Conservation (phyloP, 257 asterid genomes). For the Jacaranda copaia region DNA sequence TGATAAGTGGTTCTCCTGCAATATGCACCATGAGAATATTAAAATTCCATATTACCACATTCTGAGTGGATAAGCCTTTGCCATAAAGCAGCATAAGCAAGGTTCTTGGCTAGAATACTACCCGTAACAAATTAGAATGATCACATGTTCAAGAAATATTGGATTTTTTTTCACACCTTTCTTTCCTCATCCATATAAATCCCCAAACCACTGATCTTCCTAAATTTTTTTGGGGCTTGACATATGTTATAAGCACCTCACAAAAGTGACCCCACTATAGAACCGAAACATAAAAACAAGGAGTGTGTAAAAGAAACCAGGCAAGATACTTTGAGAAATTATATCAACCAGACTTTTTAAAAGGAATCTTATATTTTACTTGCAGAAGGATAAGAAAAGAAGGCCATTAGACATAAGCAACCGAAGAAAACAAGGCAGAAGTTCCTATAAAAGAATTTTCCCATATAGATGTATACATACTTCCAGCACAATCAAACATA, state of each 20-base stretch:
- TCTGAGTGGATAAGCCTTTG: background rate
- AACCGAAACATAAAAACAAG: background rate
- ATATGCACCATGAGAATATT: slow-evolving; percentile 22
- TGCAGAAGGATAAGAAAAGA: background rate
- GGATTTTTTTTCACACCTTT: background rate
- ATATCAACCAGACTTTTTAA: background rate
- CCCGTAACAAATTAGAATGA: background rate
- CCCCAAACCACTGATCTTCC: background rate
- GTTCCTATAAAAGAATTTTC: background rate
- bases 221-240: background rate
- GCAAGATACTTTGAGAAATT: background rate
- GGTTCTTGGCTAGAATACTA: background rate
- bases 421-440: background rate
- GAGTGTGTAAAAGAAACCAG: background rate
- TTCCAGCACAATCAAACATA: background rate
- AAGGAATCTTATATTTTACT: background rate
- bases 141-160: background rate
- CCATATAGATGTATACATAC: background rate
- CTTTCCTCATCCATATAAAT: background rate
- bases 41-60: background rate
- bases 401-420: background rate
- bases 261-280: background rate
- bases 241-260: background rate
- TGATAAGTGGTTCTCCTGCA: slow-evolving; percentile 93
- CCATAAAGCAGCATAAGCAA: background rate